phyloP scores from a whole-genome alignment of 176 grass and related monocot genomes.

The Oryza meyeriana region DNA sequence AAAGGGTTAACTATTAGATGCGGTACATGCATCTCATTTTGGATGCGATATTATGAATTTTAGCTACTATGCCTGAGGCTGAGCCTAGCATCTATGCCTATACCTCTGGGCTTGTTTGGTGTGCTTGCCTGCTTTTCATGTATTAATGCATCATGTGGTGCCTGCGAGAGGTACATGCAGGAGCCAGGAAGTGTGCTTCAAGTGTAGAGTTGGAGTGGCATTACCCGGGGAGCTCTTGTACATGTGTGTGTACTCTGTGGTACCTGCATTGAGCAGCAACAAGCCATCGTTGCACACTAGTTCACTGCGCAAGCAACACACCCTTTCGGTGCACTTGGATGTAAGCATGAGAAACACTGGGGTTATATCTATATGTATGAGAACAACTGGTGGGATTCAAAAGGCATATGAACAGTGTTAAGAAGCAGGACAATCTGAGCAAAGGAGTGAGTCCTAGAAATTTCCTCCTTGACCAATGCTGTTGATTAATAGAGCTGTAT shows the following conservation, averaged over 20 bases:
- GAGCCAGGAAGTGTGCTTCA: neutral
- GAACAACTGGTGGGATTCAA: neutral
- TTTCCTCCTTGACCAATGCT: neutral
- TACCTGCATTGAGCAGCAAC: neutral
- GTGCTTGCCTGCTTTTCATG: neutral
- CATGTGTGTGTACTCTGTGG: neutral
- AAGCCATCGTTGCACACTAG: neutral
- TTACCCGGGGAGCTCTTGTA: neutral
- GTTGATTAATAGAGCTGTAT: too few relatives aligned
- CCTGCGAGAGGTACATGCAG: neutral
- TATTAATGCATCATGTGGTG: neutral
- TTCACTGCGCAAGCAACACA: neutral
- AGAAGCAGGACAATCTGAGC: neutral
- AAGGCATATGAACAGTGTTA: neutral
- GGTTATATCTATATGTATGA: neutral
- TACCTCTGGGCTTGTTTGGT: neutral
- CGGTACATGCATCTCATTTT: neutral
- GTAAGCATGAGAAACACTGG: neutral
- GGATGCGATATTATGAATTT: neutral
- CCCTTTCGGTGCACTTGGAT: neutral
- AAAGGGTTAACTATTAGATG: neutral
- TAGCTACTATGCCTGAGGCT: neutral
- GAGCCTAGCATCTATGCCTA: neutral
- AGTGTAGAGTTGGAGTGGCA: neutral
- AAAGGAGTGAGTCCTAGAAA: neutral